A percentile compares a stretch with the other conserved stretches of the same genome.
Evolutionary conservation across 306 rosid genomes (phyloP).

Genomic region (Begonia loranthoides): DNA sequence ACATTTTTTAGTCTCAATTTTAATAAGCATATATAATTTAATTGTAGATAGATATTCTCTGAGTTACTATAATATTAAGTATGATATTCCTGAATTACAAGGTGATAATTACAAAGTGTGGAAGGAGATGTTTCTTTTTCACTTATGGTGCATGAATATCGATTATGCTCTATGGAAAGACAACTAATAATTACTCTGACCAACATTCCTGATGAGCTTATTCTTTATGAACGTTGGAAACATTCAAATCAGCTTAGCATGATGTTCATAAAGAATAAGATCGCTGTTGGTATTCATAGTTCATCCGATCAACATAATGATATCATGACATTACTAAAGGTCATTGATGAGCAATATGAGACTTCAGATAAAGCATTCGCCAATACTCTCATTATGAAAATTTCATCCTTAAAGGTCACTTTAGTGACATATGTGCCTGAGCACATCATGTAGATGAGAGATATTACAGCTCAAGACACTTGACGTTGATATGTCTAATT

Average conservation of each 20-base stretch:
- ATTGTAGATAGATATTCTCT: background rate
- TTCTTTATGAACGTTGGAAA: background rate
- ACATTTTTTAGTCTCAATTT: background rate
- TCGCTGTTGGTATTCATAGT: no score
- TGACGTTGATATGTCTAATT: background rate
- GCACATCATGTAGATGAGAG: conserved; percentile 8
- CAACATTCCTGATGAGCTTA: background rate
- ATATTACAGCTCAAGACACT: background rate
- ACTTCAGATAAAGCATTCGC: background rate
- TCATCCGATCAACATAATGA: no score
- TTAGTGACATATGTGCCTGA: background rate
- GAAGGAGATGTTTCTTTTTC: no score
- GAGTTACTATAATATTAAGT: background rate
- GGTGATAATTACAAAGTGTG: no score
- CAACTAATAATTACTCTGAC: background rate
- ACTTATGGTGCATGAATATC: background rate
- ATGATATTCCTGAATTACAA: background rate
- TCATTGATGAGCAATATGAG: no score
- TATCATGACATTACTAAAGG: background rate
- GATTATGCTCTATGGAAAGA: background rate
- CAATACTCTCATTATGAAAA: background rate
- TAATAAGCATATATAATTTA: background rate
- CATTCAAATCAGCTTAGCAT: background rate
- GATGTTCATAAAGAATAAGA: background rate
- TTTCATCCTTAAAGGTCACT: background rate